Evolutionary conservation across 164 flowering plant species (phyloP).

Genomic region (Akebia trifoliata): DNA sequence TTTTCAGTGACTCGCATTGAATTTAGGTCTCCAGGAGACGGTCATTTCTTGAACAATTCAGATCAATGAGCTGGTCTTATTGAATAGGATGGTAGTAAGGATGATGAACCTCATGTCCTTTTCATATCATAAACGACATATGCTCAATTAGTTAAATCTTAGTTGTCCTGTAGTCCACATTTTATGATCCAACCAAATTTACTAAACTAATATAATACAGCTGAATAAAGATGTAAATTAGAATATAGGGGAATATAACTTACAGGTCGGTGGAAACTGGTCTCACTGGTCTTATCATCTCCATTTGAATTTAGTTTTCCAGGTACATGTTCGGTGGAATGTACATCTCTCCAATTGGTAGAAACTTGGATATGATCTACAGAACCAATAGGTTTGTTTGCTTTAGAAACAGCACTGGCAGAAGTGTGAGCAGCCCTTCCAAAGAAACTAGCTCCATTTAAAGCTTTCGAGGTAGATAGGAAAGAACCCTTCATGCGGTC

Average conservation of each 20-base stretch:
- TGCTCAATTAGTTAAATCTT: no score
- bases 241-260: conserved; percentile 24
- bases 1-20: no score
- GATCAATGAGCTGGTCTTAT: no score
- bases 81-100: no score
- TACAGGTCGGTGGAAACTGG: conserved; percentile 39
- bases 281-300: conserved; percentile 41
- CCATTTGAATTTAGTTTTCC: conserved; percentile 35
- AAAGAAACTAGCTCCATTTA: conserved; percentile 66
- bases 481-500: conserved; percentile 79
- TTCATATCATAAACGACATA: no score
- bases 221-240: conserved; percentile 4
- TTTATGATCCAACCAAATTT: neutral
- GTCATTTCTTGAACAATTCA: no score
- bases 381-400: conserved; percentile 39
- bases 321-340: conserved; percentile 34
- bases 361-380: conserved; percentile 45
- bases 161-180: no score
- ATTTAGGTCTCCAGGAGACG: no score
- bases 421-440: conserved; percentile 43
- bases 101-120: neutral
- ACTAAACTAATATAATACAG: neutral
- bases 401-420: conserved; percentile 40
- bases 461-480: conserved; percentile 73
- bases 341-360: conserved; percentile 39